Evolutionary conservation across 2,329 filamentous ascomycete species (phyloP), one percentile per base, ranked within the genome.

Genomic region (Thielaviopsis punctulata): DNA sequence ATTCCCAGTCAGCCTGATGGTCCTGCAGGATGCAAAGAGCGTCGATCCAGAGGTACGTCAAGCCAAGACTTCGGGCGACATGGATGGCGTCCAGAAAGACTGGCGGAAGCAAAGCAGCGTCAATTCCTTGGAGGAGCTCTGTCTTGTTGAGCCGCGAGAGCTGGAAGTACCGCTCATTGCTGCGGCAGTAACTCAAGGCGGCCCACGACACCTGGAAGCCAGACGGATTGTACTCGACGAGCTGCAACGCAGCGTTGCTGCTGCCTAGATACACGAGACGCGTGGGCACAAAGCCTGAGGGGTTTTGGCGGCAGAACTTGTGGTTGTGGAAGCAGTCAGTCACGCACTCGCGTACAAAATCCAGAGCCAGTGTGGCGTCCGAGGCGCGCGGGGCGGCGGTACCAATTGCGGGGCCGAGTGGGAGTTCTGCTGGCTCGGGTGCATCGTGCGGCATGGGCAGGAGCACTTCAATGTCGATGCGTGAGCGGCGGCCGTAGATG

Each of bases 11-110:
- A 2, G 36, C 52, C 0, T 30, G 18, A 3, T 51, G 52, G 25
- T 59, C 58, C 27, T 65, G 63, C n/a, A 63, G 33, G 8, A 65
- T 64, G 36, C 63, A 65, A 1, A 65, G 45, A 3, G 61, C 59
- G 54, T 65, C 62, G 24, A 65, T 62, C 64, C 64, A 66, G 1
- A 66, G 44, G 47, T 62, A 65, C 1, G 44, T 39, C 8, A 63
- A 24, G 0, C 52, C 48, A 2, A 65, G 58, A 3, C 49, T 25
- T 1, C 57, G 57, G 4, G 60, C 56, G 4, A 64, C 51, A 0
- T 22, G n/a, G 25, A 66, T 58, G 1, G 61, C 59, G 36, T 65
- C 60, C 4, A 48, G 53, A n/a, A 64, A 61, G 6, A 58, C 59
- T 4, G 43, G 49, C 9, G 58, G 58, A 1, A 60, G 54, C 10